phyloP scores from a whole-genome alignment of 2,329 filamentous ascomycete genomes.

The Tolypocladium endophyticum region DNA sequence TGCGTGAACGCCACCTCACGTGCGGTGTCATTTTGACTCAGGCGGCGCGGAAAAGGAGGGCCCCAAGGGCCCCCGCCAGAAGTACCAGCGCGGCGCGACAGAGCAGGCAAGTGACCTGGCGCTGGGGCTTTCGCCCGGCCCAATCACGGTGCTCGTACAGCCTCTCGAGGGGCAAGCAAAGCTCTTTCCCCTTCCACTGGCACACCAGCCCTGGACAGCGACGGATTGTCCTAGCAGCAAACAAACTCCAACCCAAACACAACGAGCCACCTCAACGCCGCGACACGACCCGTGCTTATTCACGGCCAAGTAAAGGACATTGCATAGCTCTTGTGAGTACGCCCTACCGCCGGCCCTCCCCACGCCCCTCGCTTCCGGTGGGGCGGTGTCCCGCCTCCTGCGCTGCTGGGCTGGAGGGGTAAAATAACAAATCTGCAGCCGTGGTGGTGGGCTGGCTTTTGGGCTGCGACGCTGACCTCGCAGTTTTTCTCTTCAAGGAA shows the following conservation, averaged over 20 bases:
- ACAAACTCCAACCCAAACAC: not conserved
- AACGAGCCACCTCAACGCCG: not conserved
- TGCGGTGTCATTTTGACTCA: not conserved
- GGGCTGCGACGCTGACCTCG: slow-evolving; percentile 2
- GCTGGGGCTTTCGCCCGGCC: not conserved
- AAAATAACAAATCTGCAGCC: not conserved
- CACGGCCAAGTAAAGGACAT: not conserved
- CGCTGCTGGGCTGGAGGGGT: slow-evolving; percentile 1
- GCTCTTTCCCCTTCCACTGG: not conserved
- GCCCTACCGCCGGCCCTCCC: not conserved
- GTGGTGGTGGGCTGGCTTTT: not conserved
- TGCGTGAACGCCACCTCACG: not conserved
- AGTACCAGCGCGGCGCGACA: not conserved
- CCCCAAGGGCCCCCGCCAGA: not conserved
- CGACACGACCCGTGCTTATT: not conserved
- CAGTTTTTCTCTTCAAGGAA: not conserved
- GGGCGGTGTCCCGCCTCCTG: not conserved
- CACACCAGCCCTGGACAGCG: not conserved
- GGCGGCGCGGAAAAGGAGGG: not conserved
- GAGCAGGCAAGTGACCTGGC: not conserved
- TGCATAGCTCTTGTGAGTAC: not conserved
- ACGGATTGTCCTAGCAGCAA: not conserved
- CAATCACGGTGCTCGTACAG: not conserved
- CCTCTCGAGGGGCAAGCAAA: not conserved
- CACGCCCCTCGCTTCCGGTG: not conserved